These are phyloP conservation scores for Suillus brevipes DNA, from an alignment of 768 basidiomycete species.

Conservation along the genomic window DNA sequence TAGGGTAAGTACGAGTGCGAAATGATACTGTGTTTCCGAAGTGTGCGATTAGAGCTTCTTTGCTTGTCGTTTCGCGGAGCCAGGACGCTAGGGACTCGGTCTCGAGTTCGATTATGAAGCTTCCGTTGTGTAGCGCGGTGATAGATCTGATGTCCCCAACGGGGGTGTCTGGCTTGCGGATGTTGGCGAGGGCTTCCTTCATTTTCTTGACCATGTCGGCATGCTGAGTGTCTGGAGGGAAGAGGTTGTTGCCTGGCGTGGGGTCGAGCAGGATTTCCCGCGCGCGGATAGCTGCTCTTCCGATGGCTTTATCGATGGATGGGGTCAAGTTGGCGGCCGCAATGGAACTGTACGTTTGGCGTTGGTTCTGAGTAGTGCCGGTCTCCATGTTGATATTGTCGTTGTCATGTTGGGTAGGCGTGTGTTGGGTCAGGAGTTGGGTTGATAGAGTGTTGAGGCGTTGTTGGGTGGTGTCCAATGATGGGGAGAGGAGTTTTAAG, in stretches of 20 bases:
- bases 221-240: neutral
- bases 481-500: neutral
- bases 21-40: conserved; percentile 1
- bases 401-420: too few species aligned
- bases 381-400: too few species aligned
- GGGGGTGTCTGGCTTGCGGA: neutral
- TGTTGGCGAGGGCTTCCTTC: neutral
- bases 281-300: neutral
- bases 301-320: neutral
- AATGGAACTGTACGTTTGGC: neutral
- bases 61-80: conserved; percentile 9
- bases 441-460: neutral
- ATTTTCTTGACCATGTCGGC: neutral
- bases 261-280: neutral
- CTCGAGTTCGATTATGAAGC: conserved; percentile 18
- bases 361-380: neutral
- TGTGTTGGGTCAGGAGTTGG: neutral
- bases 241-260: neutral
- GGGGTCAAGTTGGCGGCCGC: neutral
- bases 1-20: neutral
- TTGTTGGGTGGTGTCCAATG: neutral
- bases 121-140: conserved; percentile 9
- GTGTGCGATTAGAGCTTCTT: conserved; percentile 1
- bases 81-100: conserved; percentile 16
- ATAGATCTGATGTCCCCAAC: neutral